These are phyloP conservation scores for Dichotomopilus funicola DNA, from an alignment of 2,329 filamentous ascomycete species.

Conservation along the genomic window DNA sequence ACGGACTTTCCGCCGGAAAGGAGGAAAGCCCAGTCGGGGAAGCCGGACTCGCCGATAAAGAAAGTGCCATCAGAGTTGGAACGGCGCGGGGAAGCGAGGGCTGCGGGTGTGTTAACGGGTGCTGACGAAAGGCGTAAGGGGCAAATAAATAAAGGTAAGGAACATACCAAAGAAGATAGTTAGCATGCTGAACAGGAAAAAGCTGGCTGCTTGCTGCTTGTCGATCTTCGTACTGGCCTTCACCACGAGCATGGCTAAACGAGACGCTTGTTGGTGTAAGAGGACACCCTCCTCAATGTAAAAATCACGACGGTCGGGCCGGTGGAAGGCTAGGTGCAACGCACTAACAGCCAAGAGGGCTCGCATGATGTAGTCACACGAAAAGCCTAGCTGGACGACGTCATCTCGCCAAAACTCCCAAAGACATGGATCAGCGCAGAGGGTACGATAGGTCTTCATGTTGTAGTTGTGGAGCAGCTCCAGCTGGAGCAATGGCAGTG, in stretches of 20 bases:
- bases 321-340: constrained; percentile 40
- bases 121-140: not conserved
- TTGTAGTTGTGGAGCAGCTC: constrained; percentile 49
- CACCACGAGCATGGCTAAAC: constrained; percentile 26
- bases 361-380: constrained; percentile 42
- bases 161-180: constrained; percentile 29
- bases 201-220: constrained; percentile 16
- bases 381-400: constrained; percentile 41
- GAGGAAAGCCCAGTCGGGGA: constrained; percentile 30
- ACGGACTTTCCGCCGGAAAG: constrained; percentile 27
- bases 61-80: constrained; percentile 26
- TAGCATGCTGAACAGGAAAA: constrained; percentile 28
- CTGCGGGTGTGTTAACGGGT: not conserved
- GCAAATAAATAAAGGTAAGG: not conserved
- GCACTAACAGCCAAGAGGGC: constrained; percentile 43
- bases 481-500: constrained; percentile 38
- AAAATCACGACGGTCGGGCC: constrained; percentile 31
- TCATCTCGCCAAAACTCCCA: constrained; percentile 42
- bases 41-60: constrained; percentile 26
- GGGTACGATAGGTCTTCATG: constrained; percentile 42
- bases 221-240: constrained; percentile 11
- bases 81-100: constrained; percentile 27
- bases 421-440: constrained; percentile 36
- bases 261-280: constrained; percentile 28
- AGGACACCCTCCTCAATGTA: constrained; percentile 30